Evolutionary conservation across 73 alveolate genomes (phyloP).

Genomic region (Tetrahymena malaccensis): DNA sequence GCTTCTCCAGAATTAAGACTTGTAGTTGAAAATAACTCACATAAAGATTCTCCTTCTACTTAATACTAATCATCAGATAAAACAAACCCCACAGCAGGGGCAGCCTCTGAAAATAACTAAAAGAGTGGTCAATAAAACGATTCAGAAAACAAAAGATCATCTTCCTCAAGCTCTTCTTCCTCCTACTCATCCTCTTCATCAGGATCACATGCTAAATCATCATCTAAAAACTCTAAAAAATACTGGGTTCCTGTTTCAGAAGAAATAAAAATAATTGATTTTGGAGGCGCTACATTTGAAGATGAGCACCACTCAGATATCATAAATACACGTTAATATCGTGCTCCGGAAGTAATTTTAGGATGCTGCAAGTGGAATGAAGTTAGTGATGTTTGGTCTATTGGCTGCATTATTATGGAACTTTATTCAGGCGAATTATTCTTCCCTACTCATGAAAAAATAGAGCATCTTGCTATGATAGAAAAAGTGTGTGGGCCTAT

Average conservation of each 20-base stretch:
- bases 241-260: slow-evolving; percentile 42
- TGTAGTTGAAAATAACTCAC: slow-evolving; percentile 25
- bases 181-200: not conserved
- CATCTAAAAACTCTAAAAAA: slow-evolving; percentile 1
- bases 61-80: not conserved
- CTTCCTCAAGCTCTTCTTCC: not conserved
- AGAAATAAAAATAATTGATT: slow-evolving; percentile 85
- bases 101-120: slow-evolving; percentile 7
- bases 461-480: slow-evolving; percentile 89
- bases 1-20: slow-evolving; percentile 42
- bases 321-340: slow-evolving; percentile 91
- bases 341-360: slow-evolving; percentile 96
- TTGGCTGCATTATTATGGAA: slow-evolving; percentile 92
- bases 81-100: slow-evolving; percentile 20
- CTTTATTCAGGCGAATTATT: slow-evolving; percentile 91
- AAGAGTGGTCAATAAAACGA: not conserved
- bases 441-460: slow-evolving; percentile 85
- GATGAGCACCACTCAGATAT: slow-evolving; percentile 70
- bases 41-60: slow-evolving; percentile 47
- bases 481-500: slow-evolving; percentile 82
- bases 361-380: slow-evolving; percentile 74
- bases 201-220: slow-evolving; percentile 1
- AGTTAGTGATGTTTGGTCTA: slow-evolving; percentile 91
- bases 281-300: slow-evolving; percentile 90
- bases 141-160: not conserved